A percentile compares a stretch with the other conserved stretches of the same genome.
phyloP scores from a whole-genome alignment of 306 rosid species.

The Casuarina glauca region DNA sequence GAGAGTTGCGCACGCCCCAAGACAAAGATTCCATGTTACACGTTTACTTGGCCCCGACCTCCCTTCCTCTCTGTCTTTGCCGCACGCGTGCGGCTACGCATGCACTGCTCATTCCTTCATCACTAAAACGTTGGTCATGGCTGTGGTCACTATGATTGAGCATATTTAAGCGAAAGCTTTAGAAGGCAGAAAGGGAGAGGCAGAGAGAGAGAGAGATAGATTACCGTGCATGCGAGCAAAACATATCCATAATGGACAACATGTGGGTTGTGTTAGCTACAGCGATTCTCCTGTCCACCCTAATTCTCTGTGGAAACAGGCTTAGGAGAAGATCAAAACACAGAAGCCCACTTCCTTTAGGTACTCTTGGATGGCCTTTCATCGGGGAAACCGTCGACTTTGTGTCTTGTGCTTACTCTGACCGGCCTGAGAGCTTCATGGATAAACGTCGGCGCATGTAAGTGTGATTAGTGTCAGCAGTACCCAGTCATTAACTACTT shows the following conservation, averaged over 20 bases:
- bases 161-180: conserved; percentile 56
- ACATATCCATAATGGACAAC: conserved; percentile 54
- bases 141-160: conserved; percentile 51
- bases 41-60: conserved; percentile 10
- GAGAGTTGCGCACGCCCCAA: conserved; percentile 16
- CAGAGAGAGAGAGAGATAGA: conserved; percentile 30
- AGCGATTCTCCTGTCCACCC: conserved; percentile 40
- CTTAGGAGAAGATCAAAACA: conserved; percentile 46
- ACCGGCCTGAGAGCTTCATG: conserved; percentile 88
- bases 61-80: conserved; percentile 31
- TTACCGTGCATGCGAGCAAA: conserved; percentile 26
- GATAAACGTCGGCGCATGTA: conserved; percentile 67
- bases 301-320: conserved; percentile 47
- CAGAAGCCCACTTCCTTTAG: conserved; percentile 59
- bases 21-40: conserved; percentile 14
- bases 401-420: conserved; percentile 83
- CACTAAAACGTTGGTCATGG: conserved; percentile 35
- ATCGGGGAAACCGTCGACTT: conserved; percentile 89
- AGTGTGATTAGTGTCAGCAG: conserved; percentile 22
- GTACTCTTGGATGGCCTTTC: conserved; percentile 89
- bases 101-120: conserved; percentile 49
- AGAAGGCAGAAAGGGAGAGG: conserved; percentile 19
- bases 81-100: conserved; percentile 47
- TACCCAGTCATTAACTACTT: neutral
- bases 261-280: conserved; percentile 56